Evolutionary conservation across 495 filamentous ascomycete genomes (phyloP).

Genomic region (Neurospora cerealis): DNA sequence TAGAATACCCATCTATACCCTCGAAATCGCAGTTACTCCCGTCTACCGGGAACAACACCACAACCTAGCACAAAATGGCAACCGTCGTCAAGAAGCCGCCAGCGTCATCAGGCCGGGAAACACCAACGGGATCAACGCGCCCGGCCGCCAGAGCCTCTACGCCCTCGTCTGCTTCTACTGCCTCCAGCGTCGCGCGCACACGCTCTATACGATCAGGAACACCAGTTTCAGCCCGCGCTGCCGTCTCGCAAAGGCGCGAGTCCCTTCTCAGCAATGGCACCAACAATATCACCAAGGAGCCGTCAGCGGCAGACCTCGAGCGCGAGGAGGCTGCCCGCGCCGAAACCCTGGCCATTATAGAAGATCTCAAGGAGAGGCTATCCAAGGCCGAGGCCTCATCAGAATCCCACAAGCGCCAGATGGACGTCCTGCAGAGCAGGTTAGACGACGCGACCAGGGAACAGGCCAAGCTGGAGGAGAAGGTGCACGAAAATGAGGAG

Average conservation of each 20-base stretch:
- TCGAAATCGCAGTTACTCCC: neutral
- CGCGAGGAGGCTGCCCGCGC: constrained; percentile 45
- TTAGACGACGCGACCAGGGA: constrained; percentile 79
- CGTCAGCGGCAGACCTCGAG: constrained; percentile 34
- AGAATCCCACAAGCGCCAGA: constrained; percentile 74
- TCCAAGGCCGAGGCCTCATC: constrained; percentile 69
- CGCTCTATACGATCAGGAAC: constrained; percentile 44
- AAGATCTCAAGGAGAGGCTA: constrained; percentile 74
- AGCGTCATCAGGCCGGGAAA: constrained; percentile 28
- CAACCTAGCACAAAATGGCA: constrained; percentile 16
- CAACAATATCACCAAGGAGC: constrained; percentile 30
- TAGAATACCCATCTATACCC: neutral
- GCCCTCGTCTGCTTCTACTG: constrained; percentile 22
- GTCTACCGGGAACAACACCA: neutral
- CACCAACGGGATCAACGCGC: constrained; percentile 22
- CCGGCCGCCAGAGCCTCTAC: constrained; percentile 26
- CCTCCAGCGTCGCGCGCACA: constrained; percentile 31
- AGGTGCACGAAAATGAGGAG: constrained; percentile 70
- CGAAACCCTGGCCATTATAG: constrained; percentile 68
- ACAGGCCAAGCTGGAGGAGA: constrained; percentile 77
- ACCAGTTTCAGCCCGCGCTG: constrained; percentile 60
- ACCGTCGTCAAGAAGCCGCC: constrained; percentile 35
- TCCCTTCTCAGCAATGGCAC: constrained; percentile 53
- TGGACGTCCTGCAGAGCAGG: constrained; percentile 72
- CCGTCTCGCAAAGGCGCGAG: constrained; percentile 48